Evolutionary conservation across 441 rosid genomes (phyloP).

Genomic region (Populus tomentosa): DNA sequence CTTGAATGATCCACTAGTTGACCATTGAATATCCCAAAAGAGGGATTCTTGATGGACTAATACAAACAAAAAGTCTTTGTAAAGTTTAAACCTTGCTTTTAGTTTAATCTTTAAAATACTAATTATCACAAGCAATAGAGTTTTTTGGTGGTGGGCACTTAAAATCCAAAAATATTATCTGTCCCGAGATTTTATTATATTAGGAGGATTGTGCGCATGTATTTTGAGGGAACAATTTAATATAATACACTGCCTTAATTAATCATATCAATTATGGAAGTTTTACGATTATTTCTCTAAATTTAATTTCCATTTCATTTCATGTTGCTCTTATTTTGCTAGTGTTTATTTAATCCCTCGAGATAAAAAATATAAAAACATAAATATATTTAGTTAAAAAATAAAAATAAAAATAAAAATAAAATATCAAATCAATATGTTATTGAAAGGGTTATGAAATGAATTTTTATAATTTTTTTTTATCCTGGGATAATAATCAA

Average conservation of each 20-base stretch:
- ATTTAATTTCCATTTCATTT: too few relatives aligned
- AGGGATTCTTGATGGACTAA: constrained; percentile 6
- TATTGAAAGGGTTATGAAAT: too few relatives aligned
- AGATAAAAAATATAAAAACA: too few relatives aligned
- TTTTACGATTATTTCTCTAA: not conserved
- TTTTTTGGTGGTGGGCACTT: not conserved
- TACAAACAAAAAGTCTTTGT: constrained; percentile 11
- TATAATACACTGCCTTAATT: not conserved
- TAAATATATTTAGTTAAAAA: too few relatives aligned
- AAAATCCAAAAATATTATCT: not conserved
- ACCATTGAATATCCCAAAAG: constrained; percentile 6
- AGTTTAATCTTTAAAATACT: not conserved
- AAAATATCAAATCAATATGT: too few relatives aligned
- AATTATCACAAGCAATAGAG: not conserved
- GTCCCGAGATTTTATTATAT: not conserved
- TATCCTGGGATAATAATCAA: too few relatives aligned
- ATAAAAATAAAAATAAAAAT: too few relatives aligned
- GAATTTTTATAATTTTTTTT: too few relatives aligned
- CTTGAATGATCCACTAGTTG: constrained; percentile 22
- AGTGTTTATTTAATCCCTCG: too few relatives aligned
- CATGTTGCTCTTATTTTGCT: too few relatives aligned
- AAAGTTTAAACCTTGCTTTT: constrained; percentile 5
- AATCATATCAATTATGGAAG: not conserved
- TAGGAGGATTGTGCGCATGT: constrained; percentile 13
- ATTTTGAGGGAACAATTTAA: constrained; percentile 10